These are phyloP conservation scores for Agaricus blazei DNA, from an alignment of 768 basidiomycete species.

Conservation along the genomic window DNA sequence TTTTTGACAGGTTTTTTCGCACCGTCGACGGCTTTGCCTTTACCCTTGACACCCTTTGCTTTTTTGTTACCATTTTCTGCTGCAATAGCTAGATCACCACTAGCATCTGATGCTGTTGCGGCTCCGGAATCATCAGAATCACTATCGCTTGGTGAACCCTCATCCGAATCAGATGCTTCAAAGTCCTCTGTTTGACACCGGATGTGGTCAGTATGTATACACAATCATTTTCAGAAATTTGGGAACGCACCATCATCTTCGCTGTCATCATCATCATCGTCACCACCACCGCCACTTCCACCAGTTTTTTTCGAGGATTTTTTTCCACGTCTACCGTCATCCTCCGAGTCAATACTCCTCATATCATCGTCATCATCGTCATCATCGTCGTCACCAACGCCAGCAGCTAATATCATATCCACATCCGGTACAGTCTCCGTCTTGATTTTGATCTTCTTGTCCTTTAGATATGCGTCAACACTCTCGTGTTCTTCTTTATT, in stretches of 20 bases:
- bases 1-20: slow-evolving; percentile 15
- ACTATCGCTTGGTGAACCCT: slow-evolving; percentile 78
- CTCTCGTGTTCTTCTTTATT: slow-evolving; percentile 93
- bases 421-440: slow-evolving; percentile 93
- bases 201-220: not conserved
- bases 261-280: slow-evolving; percentile 51
- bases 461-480: slow-evolving; percentile 79
- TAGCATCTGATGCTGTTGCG: slow-evolving; percentile 79
- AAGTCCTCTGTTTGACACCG: slow-evolving; percentile 69
- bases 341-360: slow-evolving; percentile 74
- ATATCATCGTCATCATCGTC: slow-evolving; percentile 77
- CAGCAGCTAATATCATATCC: slow-evolving; percentile 65
- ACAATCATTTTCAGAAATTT: not conserved
- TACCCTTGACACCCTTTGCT: slow-evolving; percentile 28
- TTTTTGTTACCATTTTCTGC: slow-evolving; percentile 37
- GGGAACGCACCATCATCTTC: slow-evolving; percentile 54
- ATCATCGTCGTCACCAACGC: slow-evolving; percentile 64
- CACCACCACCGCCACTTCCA: slow-evolving; percentile 29
- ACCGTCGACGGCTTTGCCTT: slow-evolving; percentile 33
- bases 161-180: slow-evolving; percentile 77
- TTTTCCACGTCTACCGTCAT: slow-evolving; percentile 53
- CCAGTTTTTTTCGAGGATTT: slow-evolving; percentile 42
- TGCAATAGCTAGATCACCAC: slow-evolving; percentile 66
- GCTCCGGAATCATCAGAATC: slow-evolving; percentile 68
- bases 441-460: slow-evolving; percentile 91